Evolutionary conservation across 805 yeast species (phyloP).

Genomic region (Myxozyma monticola): DNA sequence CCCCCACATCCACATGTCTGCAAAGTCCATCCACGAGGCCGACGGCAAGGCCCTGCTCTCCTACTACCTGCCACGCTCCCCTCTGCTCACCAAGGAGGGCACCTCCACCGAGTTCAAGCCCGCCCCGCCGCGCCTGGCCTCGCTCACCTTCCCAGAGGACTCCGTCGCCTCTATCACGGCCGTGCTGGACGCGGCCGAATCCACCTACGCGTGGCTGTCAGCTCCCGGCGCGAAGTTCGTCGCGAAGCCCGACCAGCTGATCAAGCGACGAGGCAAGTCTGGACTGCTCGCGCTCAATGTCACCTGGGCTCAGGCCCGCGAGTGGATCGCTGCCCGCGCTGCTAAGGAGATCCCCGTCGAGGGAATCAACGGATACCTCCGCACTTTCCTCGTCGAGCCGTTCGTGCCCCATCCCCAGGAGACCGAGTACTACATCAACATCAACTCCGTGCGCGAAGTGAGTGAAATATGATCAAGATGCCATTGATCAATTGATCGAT

Average conservation of each 20-base stretch:
- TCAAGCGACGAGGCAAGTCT: constrained; percentile 49
- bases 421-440: constrained; percentile 50
- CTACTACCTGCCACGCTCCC: constrained; percentile 45
- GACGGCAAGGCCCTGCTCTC: constrained; percentile 50
- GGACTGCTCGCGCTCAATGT: constrained; percentile 47
- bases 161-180: constrained; percentile 34
- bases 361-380: constrained; percentile 43
- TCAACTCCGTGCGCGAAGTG: constrained; percentile 50
- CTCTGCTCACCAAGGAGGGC: constrained; percentile 37
- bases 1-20: constrained; percentile 42
- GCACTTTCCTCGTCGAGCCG: constrained; percentile 49
- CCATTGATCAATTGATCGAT: background rate
- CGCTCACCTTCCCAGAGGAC: constrained; percentile 39
- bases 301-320: constrained; percentile 47
- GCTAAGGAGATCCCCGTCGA: constrained; percentile 45
- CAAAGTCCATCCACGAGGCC: constrained; percentile 49
- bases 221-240: constrained; percentile 44
- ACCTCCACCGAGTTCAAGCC: constrained; percentile 31
- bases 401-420: constrained; percentile 49
- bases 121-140: constrained; percentile 32
- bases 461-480: background rate
- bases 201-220: constrained; percentile 45
- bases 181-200: constrained; percentile 40
- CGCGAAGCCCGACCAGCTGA: constrained; percentile 50
- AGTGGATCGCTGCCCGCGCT: constrained; percentile 48